Evolutionary conservation across 345 rosid species (phyloP).

Genomic region (Schrenkiella parvula): DNA sequence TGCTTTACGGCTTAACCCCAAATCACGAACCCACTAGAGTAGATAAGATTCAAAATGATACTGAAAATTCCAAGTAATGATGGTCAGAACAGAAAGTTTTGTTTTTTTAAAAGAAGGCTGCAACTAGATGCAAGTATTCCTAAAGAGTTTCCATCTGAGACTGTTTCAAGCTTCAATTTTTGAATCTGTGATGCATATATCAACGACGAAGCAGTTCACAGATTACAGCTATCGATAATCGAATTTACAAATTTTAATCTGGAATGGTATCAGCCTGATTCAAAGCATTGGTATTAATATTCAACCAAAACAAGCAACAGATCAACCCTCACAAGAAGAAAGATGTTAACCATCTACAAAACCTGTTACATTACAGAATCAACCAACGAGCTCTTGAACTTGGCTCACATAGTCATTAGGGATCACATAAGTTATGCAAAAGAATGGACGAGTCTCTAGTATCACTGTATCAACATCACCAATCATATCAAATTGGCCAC

Average conservation of each 20-base stretch:
- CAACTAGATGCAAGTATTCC: neutral
- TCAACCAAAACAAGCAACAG: no score
- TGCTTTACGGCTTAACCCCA: neutral
- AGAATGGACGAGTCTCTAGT: neutral
- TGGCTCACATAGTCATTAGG: neutral
- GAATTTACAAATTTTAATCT: no score
- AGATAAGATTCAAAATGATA: neutral
- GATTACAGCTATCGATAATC: no score
- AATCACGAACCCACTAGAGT: conserved; percentile 2
- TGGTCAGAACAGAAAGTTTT: neutral
- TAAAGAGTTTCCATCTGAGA: neutral
- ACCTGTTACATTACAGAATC: no score
- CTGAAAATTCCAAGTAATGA: neutral
- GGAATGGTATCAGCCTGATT: no score
- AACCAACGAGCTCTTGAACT: neutral
- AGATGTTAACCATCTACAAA: no score
- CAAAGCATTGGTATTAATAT: no score
- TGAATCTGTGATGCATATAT: no score
- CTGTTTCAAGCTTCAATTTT: neutral
- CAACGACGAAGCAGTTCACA: no score
- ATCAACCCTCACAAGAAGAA: no score
- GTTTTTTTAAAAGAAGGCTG: no score
- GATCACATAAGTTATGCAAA: neutral
- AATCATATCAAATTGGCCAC: neutral
- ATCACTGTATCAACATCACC: neutral